A percentile compares a stretch with the other conserved stretches of the same genome.
Conservation (phyloP, 305 asterid species). For the Rubia balearica region DNA sequence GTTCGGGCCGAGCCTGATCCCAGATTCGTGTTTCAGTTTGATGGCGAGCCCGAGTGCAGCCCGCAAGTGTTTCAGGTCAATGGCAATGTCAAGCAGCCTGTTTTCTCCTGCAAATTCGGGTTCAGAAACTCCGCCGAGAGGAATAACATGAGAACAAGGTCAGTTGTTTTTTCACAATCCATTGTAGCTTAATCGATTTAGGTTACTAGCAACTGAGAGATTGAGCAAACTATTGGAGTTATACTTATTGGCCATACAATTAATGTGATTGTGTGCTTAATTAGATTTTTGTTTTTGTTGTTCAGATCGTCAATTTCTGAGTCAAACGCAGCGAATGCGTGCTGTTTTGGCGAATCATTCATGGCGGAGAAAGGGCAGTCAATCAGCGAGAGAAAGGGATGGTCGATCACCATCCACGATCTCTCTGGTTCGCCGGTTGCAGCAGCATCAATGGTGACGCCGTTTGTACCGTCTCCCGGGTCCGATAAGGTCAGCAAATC, state of each 20-base stretch:
- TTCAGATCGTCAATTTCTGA: conserved; percentile 71
- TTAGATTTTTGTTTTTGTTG: conserved; percentile 1
- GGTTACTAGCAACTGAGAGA: not conserved
- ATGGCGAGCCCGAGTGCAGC: conserved; percentile 97
- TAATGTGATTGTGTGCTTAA: not conserved
- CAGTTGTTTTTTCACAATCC: not conserved
- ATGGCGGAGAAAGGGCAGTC: conserved; percentile 23
- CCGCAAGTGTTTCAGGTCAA: conserved; percentile 94
- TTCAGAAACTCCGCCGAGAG: conserved; percentile 65
- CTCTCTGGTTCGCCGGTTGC: conserved; percentile 96
- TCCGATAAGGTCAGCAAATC: conserved; percentile 66
- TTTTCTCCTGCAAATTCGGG: conserved; percentile 81
- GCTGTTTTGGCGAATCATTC: conserved; percentile 44
- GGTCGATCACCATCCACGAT: conserved; percentile 96
- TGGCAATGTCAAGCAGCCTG: conserved; percentile 79
- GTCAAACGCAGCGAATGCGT: conserved; percentile 44
- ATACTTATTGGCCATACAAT: no score
- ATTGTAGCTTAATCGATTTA: no score
- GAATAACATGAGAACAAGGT: conserved; percentile 74
- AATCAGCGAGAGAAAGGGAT: conserved; percentile 71
- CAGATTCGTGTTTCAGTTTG: conserved; percentile 81
- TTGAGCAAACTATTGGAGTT: no score
- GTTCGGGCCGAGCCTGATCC: conserved; percentile 87
- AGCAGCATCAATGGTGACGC: conserved; percentile 92
- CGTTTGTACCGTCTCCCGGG: conserved; percentile 87